Evolutionary conservation across 2,329 filamentous ascomycete genomes (phyloP).

Genomic region (Phialocephala subalpina): DNA sequence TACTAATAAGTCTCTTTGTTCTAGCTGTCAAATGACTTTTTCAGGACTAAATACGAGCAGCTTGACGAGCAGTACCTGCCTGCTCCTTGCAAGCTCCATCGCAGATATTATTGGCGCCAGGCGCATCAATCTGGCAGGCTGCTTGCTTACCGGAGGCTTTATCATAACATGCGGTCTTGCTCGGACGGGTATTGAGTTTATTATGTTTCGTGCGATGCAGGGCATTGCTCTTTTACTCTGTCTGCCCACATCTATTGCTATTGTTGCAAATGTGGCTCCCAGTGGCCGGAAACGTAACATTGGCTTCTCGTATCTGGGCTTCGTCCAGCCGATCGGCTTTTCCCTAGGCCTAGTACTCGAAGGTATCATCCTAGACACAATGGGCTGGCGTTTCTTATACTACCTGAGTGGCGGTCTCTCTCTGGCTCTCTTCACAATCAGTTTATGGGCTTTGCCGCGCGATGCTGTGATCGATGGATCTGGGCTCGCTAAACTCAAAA

Average conservation of each 20-base stretch:
- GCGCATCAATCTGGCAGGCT: slow-evolving; percentile 53
- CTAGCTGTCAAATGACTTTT: neutral
- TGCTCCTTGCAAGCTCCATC: slow-evolving; percentile 57
- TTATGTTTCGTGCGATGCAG: slow-evolving; percentile 55
- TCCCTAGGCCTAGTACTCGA: slow-evolving; percentile 58
- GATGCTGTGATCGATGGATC: slow-evolving; percentile 27
- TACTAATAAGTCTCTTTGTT: slow-evolving; percentile 16
- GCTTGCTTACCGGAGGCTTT: slow-evolving; percentile 51
- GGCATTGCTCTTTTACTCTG: slow-evolving; percentile 56
- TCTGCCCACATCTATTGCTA: slow-evolving; percentile 56
- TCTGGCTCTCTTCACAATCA: slow-evolving; percentile 46
- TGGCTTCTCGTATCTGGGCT: slow-evolving; percentile 53
- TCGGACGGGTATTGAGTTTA: slow-evolving; percentile 50
- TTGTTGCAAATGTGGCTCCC: slow-evolving; percentile 55
- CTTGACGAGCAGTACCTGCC: slow-evolving; percentile 52
- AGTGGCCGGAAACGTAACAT: slow-evolving; percentile 48
- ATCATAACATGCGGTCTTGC: slow-evolving; percentile 53
- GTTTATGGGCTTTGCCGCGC: slow-evolving; percentile 48
- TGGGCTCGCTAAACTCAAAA: slow-evolving; percentile 32
- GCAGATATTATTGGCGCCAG: slow-evolving; percentile 57
- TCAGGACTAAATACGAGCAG: slow-evolving; percentile 22
- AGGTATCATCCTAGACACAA: slow-evolving; percentile 54
- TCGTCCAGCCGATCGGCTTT: slow-evolving; percentile 57
- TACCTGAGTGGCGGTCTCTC: slow-evolving; percentile 50
- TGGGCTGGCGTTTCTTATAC: slow-evolving; percentile 58